Evolutionary conservation across 768 basidiomycete genomes (phyloP).

Genomic region (Rhodosporidiobolus sp.): DNA sequence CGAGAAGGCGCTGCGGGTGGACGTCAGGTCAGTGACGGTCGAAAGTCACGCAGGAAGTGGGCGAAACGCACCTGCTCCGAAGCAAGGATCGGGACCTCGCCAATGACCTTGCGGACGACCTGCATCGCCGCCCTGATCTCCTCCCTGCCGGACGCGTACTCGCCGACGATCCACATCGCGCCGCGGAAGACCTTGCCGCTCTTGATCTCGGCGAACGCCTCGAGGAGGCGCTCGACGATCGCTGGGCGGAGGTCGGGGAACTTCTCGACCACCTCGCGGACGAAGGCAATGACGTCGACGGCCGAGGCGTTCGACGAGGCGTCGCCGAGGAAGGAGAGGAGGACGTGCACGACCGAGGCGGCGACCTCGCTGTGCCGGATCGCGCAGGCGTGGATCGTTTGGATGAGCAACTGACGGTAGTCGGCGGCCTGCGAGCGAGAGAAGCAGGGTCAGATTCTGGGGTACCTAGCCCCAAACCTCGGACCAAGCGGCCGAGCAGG

Average conservation of each 20-base stretch:
- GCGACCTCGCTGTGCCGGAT: conserved; percentile 97
- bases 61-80: conserved; percentile 63
- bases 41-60: background rate
- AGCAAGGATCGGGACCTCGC: conserved; percentile 95
- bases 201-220: conserved; percentile 79
- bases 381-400: conserved; percentile 93
- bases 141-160: conserved; percentile 67
- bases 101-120: conserved; percentile 78
- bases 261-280: conserved; percentile 92
- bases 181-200: conserved; percentile 96
- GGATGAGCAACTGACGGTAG: conserved; percentile 92
- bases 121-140: conserved; percentile 72
- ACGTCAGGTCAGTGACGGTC: background rate
- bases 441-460: too few relatives aligned
- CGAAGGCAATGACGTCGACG: conserved; percentile 86
- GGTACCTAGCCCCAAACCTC: too few relatives aligned
- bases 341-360: conserved; percentile 79
- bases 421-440: conserved; percentile 66
- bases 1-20: conserved; percentile 57
- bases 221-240: conserved; percentile 79
- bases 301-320: conserved; percentile 94
- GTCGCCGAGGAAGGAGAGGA: conserved; percentile 82
- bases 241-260: conserved; percentile 80
- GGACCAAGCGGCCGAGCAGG: background rate
- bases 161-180: conserved; percentile 96